Conservation (phyloP, 108 stramenopile genomes). For the Fragilariopsis cylindrus region DNA sequence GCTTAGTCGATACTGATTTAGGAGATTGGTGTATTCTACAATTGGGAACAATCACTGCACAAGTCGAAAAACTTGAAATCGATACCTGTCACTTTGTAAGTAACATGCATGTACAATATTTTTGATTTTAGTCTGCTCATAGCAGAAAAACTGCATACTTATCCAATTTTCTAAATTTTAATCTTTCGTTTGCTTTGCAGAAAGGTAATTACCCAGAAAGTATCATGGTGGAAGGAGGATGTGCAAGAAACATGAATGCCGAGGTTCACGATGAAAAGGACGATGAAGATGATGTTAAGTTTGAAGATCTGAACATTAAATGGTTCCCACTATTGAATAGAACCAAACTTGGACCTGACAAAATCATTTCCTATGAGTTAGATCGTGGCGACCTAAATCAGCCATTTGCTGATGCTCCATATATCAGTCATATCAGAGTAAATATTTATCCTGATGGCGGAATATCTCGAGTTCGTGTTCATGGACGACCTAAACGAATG, state of each 20-base stretch:
- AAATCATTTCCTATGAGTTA: no score
- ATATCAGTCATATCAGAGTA: constrained; percentile 73
- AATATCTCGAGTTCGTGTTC: constrained; percentile 79
- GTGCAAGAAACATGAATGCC: neutral
- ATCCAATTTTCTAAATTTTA: no score
- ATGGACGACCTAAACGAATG: constrained; percentile 35
- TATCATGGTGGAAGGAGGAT: constrained; percentile 69
- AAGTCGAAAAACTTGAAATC: constrained; percentile 9
- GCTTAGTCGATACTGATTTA: constrained; percentile 69
- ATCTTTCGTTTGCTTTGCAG: constrained; percentile 18
- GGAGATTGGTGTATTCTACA: constrained; percentile 88
- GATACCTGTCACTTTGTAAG: neutral
- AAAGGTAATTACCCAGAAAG: constrained; percentile 90
- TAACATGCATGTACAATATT: neutral
- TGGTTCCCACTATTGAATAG: no score
- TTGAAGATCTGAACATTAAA: no score
- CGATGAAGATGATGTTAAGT: no score
- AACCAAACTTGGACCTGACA: no score
- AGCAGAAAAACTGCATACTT: neutral
- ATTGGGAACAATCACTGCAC: constrained; percentile 50
- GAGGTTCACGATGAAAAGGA: neutral
- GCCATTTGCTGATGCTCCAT: no score
- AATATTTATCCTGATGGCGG: constrained; percentile 93
- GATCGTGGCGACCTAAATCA: no score
- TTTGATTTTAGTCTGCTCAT: constrained; percentile 20